phyloP scores from a whole-genome alignment of 371 early-diverging fungal genomes.

The Blyttiomyces sp. region DNA sequence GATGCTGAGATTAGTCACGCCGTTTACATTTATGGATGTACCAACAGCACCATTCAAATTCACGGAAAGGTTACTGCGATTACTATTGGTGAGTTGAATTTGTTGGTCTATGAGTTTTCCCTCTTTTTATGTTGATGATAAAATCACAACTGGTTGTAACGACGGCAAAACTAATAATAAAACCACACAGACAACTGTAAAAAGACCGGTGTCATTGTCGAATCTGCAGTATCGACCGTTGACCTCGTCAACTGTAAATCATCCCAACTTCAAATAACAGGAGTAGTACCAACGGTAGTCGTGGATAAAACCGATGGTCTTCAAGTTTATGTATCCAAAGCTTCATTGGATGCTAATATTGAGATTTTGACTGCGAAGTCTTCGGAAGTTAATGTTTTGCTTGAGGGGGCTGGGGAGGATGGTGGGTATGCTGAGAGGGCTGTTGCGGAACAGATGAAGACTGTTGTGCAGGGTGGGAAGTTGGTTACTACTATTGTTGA shows the following conservation, averaged over 20 bases:
- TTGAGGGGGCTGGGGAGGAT: slow-evolving; percentile 64
- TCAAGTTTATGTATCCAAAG: slow-evolving; percentile 79
- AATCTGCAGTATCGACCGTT: slow-evolving; percentile 79
- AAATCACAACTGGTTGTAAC: too few species aligned
- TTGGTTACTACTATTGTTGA: slow-evolving; percentile 81
- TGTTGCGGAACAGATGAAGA: slow-evolving; percentile 91
- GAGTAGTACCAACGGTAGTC: slow-evolving; percentile 76
- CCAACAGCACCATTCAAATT: slow-evolving; percentile 81
- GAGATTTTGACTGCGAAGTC: slow-evolving; percentile 91
- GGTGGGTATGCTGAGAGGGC: slow-evolving; percentile 82
- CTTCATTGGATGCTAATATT: slow-evolving; percentile 50
- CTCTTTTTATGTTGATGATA: not conserved
- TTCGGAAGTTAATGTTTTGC: slow-evolving; percentile 78
- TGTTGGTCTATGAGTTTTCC: not conserved
- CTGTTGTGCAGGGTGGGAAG: slow-evolving; percentile 73
- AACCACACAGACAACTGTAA: slow-evolving; percentile 82
- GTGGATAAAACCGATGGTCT: slow-evolving; percentile 93
- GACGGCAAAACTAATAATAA: too few species aligned
- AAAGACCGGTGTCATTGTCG: slow-evolving; percentile 84
- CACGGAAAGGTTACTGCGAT: slow-evolving; percentile 90
- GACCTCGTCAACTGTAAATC: slow-evolving; percentile 90
- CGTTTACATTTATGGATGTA: slow-evolving; percentile 90
- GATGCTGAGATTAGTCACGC: slow-evolving; percentile 80
- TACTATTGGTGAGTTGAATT: slow-evolving; percentile 60
- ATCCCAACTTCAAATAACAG: slow-evolving; percentile 83